Evolutionary conservation across 352 stramenopile species (phyloP).

Genomic region (Globisporangium heterothallicum): DNA sequence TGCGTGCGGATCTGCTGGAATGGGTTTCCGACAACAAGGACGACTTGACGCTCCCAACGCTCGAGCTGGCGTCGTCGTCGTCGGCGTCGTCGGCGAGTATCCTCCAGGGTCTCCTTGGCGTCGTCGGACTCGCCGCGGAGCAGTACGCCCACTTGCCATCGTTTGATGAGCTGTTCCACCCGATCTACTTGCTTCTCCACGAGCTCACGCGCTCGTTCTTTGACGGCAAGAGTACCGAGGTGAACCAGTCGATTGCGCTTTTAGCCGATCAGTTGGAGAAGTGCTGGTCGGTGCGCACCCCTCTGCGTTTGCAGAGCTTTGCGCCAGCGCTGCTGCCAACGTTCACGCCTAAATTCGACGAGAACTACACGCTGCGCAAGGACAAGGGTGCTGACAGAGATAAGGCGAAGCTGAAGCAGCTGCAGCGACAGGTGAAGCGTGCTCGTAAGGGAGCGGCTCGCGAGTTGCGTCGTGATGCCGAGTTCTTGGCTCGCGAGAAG

Average conservation of each 20-base stretch:
- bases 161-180: conserved; percentile 74
- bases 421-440: conserved; percentile 94
- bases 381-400: conserved; percentile 84
- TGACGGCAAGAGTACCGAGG: conserved; percentile 16
- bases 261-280: conserved; percentile 38
- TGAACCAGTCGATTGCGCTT: conserved; percentile 42
- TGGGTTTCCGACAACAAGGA: conserved; percentile 22
- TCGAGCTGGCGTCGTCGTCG: conserved; percentile 35
- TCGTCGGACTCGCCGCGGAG: conserved; percentile 34
- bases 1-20: conserved; percentile 40
- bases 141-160: conserved; percentile 66
- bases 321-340: conserved; percentile 61
- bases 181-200: conserved; percentile 62
- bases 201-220: conserved; percentile 44
- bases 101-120: conserved; percentile 36
- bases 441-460: conserved; percentile 94
- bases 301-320: conserved; percentile 76
- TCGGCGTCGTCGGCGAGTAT: conserved; percentile 39
- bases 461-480: conserved; percentile 91
- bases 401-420: conserved; percentile 84
- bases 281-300: conserved; percentile 44
- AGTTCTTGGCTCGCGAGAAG: conserved; percentile 93
- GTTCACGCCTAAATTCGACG: conserved; percentile 88
- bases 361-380: conserved; percentile 90
- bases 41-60: conserved; percentile 22